Percentiles rank a stretch among this genome's conserved stretches.
phyloP scores from a whole-genome alignment of 2,329 filamentous ascomycete genomes.

The Pseudogymnoascus sp. region DNA sequence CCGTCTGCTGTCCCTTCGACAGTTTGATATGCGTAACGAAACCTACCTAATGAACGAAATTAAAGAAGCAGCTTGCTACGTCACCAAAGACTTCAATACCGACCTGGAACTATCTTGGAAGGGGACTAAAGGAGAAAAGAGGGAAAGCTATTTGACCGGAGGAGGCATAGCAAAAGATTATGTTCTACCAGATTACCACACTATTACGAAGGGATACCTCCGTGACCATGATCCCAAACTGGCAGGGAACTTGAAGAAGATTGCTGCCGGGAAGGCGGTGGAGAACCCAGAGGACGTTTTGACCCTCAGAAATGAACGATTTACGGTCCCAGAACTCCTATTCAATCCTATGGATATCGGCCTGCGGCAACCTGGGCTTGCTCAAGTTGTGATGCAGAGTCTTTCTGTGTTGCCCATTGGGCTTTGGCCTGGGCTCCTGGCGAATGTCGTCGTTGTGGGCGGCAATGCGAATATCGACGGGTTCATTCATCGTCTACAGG shows the following conservation, averaged over 20 bases:
- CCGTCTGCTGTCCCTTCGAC: conserved; percentile 77
- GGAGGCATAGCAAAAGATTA: conserved; percentile 76
- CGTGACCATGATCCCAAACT: conserved; percentile 69
- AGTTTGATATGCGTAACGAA: conserved; percentile 94
- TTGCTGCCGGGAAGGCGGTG: conserved; percentile 35
- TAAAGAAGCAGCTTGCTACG: conserved; percentile 82
- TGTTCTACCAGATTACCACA: conserved; percentile 73
- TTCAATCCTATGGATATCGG: conserved; percentile 84
- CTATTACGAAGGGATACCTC: conserved; percentile 54
- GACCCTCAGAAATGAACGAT: conserved; percentile 85
- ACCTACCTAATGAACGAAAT: conserved; percentile 91
- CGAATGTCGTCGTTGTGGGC: conserved; percentile 83
- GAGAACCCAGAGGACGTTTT: conserved; percentile 65
- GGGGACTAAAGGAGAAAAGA: conserved; percentile 53
- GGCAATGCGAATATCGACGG: conserved; percentile 75
- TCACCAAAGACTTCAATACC: conserved; percentile 64
- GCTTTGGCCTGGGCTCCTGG: conserved; percentile 72
- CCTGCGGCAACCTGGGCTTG: conserved; percentile 72
- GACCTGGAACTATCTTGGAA: conserved; percentile 85
- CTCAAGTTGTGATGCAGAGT: conserved; percentile 74
- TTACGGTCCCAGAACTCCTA: conserved; percentile 79
- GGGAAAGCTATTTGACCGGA: conserved; percentile 37
- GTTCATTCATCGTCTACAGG: conserved; percentile 70
- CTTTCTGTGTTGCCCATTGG: conserved; percentile 69
- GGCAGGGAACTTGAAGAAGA: conserved; percentile 41